A percentile compares a stretch with the other conserved stretches of the same genome.
phyloP scores from a whole-genome alignment of 352 stramenopile species.

The Globisporangium okanoganense region DNA sequence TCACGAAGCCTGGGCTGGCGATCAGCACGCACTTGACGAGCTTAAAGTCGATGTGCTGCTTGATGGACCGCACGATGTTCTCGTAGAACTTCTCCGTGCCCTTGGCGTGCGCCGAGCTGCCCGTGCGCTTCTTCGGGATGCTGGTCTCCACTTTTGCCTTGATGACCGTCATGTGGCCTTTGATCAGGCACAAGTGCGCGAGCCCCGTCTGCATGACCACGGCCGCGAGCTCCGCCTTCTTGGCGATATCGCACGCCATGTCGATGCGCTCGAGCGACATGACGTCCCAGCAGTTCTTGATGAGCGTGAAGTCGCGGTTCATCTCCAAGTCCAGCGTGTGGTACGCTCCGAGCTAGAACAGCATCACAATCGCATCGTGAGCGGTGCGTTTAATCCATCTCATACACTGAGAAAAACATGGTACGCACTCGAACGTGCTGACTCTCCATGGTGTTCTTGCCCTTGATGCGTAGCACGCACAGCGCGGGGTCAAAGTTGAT shows the following conservation, averaged over 20 bases:
- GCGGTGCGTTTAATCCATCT: background rate
- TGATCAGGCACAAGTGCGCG: conserved; percentile 97
- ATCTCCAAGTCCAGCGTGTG: conserved; percentile 97
- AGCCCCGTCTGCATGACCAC: conserved; percentile 96
- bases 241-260: conserved; percentile 92
- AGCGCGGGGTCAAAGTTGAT: conserved; percentile 95
- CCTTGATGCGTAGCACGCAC: conserved; percentile 93
- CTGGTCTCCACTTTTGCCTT: conserved; percentile 94
- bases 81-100: conserved; percentile 96
- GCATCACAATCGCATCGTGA: conserved; percentile 1
- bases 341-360: conserved; percentile 90
- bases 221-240: conserved; percentile 93
- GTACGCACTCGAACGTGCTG: conserved; percentile 89
- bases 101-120: conserved; percentile 93
- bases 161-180: conserved; percentile 94
- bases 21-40: conserved; percentile 96
- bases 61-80: conserved; percentile 94
- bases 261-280: conserved; percentile 97
- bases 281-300: conserved; percentile 97
- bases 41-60: conserved; percentile 96
- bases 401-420: background rate
- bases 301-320: conserved; percentile 95
- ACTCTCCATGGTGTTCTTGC: conserved; percentile 93
- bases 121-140: conserved; percentile 96
- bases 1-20: conserved; percentile 95